Evolutionary conservation across 2,329 filamentous ascomycete genomes (phyloP).

Genomic region (Talaromyces funiculosus): DNA sequence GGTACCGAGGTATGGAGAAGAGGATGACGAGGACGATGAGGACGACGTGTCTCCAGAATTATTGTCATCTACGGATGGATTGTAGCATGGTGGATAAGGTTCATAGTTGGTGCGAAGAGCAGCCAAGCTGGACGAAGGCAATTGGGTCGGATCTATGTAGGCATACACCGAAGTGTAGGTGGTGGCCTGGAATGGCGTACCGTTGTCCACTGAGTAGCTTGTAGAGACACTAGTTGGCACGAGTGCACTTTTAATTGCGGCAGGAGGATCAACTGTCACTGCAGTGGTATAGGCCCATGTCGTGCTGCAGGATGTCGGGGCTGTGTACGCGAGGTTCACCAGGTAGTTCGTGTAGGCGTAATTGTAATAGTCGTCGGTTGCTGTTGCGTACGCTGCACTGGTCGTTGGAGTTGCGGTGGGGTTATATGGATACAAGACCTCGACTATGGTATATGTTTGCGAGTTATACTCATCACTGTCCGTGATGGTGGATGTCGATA

Average conservation of each 20-base stretch:
- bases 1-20: not conserved
- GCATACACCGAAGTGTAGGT: slow-evolving; percentile 23
- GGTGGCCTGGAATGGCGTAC: slow-evolving; percentile 21
- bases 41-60: slow-evolving; percentile 10
- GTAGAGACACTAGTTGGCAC: slow-evolving; percentile 20
- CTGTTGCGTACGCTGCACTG: slow-evolving; percentile 6
- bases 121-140: slow-evolving; percentile 19
- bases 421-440: slow-evolving; percentile 25
- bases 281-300: slow-evolving; percentile 24
- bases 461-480: slow-evolving; percentile 12
- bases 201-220: slow-evolving; percentile 21
- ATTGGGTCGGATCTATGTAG: slow-evolving; percentile 26
- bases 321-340: slow-evolving; percentile 25
- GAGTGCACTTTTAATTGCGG: slow-evolving; percentile 15
- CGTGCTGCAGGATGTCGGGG: slow-evolving; percentile 24
- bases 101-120: slow-evolving; percentile 19
- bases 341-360: slow-evolving; percentile 20
- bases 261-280: slow-evolving; percentile 18
- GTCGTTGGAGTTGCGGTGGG: slow-evolving; percentile 16
- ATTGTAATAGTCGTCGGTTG: not conserved
- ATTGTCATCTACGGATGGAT: not conserved
- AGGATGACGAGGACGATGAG: not conserved
- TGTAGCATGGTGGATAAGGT: slow-evolving; percentile 12
- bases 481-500: slow-evolving; percentile 23
- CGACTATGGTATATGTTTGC: slow-evolving; percentile 20